A percentile compares a stretch with the other conserved stretches of the same genome.
Conservation (phyloP, 495 filamentous ascomycete species). For the Neurospora sp. region DNA sequence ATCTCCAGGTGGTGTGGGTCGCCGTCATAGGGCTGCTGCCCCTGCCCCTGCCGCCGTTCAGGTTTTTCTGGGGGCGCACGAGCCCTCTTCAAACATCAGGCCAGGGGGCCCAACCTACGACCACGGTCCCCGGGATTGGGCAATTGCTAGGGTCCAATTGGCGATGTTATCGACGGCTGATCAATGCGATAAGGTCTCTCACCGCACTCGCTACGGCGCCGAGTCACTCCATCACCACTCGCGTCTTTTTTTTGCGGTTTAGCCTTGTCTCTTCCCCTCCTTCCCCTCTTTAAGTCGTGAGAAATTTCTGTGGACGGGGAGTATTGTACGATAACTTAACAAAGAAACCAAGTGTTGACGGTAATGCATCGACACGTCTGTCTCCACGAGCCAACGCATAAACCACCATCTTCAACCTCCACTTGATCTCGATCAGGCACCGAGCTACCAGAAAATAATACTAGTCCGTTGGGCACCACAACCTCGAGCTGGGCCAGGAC, state of each 20-base stretch:
- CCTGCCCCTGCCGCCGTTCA: not conserved
- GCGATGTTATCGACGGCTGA: not conserved
- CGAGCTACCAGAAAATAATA: not conserved
- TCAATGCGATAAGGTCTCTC: not conserved
- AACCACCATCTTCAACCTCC: not conserved
- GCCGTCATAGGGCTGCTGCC: not conserved
- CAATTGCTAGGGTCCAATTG: not conserved
- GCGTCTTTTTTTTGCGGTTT: not conserved
- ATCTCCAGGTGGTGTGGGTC: not conserved
- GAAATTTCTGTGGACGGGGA: not conserved
- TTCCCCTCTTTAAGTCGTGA: not conserved
- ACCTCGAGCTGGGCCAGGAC: not conserved
- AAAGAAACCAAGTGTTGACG: not conserved
- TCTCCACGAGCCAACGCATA: not conserved
- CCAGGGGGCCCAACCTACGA: not conserved
- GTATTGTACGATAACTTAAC: not conserved
- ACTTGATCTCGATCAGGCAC: not conserved
- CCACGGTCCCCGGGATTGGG: not conserved
- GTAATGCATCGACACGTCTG: not conserved
- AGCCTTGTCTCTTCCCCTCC: not conserved
- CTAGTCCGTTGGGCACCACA: not conserved
- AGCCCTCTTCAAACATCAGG: not conserved
- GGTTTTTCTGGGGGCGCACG: not conserved
- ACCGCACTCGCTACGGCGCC: not conserved
- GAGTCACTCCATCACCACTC: not conserved